Evolutionary conservation across 352 stramenopile species (phyloP).

Genomic region (Globisporangium uncinulatum): DNA sequence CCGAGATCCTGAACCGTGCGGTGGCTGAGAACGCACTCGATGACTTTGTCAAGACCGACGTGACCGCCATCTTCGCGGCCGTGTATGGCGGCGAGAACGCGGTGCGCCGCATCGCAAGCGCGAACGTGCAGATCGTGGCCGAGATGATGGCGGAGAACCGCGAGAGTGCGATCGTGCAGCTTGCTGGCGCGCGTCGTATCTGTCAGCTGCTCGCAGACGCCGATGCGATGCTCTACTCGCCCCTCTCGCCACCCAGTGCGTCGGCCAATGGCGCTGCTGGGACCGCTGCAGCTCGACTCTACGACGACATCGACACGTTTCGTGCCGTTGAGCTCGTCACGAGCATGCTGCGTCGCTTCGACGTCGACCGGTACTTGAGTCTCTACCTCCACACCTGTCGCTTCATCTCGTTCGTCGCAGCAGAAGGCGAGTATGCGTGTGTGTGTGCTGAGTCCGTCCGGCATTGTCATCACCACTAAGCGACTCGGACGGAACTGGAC

Average conservation of each 20-base stretch:
- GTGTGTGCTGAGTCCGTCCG: not conserved
- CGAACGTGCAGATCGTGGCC: conserved; percentile 39
- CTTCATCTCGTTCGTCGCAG: conserved; percentile 55
- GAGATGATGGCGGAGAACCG: conserved; percentile 63
- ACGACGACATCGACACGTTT: conserved; percentile 39
- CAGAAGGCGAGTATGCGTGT: conserved; percentile 33
- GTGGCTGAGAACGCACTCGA: conserved; percentile 58
- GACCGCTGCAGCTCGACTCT: conserved; percentile 19
- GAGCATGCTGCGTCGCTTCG: conserved; percentile 39
- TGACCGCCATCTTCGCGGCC: conserved; percentile 66
- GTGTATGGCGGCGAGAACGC: conserved; percentile 68
- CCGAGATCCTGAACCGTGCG: conserved; percentile 44
- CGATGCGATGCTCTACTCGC: conserved; percentile 23
- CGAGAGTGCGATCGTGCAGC: conserved; percentile 57
- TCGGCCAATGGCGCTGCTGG: not conserved
- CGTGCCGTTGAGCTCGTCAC: conserved; percentile 29
- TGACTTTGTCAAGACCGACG: conserved; percentile 66
- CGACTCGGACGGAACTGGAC: no score
- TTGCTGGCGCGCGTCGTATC: conserved; percentile 40
- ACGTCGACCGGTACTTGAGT: conserved; percentile 45
- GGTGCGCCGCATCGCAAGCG: conserved; percentile 54
- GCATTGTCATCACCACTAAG: not conserved
- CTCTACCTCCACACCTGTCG: conserved; percentile 57
- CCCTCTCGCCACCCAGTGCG: not conserved
- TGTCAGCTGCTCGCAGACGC: conserved; percentile 39